Base-by-base conservation (phyloP, 2,329 filamentous ascomycete genomes). In the Aurifilum marmelostoma region DNA sequence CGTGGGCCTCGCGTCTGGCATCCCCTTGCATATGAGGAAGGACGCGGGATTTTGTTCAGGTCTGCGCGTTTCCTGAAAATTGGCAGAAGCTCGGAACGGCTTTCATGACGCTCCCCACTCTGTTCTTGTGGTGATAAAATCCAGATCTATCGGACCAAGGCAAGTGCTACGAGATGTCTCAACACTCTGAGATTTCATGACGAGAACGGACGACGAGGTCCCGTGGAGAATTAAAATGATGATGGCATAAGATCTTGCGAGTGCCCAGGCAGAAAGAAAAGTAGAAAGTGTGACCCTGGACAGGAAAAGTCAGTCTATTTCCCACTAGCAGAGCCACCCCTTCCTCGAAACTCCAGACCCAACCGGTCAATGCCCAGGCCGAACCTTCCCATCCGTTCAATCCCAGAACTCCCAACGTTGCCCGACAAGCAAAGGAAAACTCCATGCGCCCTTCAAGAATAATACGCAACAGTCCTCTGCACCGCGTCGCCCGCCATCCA, bases 401-500 rank as follows among this genome's bases (percentile, higher is more conserved):
- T 47, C 43, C 43, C 21, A 47, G 8, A 47, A 8, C 21, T 47
- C 21, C 41, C 43, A 47, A 39, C 5, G 4, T 34, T 47, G 43
- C 8, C 43, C 21, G 18, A 21, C 18, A 4, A 56, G 4, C 24
- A 56, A 56, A 14, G 16, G 11, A 16, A 32, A 9, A 29, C 3
- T 7, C 27, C 8, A 47, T 21, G 34, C 34, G 8, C 34, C 34
- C 34, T 24, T 59, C 59, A 71, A 39, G 67, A 58, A 59, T 71
- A 71, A 62, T 71, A 71, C 24, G 64, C 69, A 65, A 67, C 60
- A 8, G 63, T 70, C 63, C 41, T 39, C 34, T 56, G 56, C 9
- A 64, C 68, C 63, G 47, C 39, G 37, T 60, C 63, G 1, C 50
- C 24, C 3, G 34, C 70, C 68, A 71, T 71, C 70, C 70, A 71